Base-by-base conservation (phyloP, 345 rosid species). In the Tarenaya hassleriana region DNA sequence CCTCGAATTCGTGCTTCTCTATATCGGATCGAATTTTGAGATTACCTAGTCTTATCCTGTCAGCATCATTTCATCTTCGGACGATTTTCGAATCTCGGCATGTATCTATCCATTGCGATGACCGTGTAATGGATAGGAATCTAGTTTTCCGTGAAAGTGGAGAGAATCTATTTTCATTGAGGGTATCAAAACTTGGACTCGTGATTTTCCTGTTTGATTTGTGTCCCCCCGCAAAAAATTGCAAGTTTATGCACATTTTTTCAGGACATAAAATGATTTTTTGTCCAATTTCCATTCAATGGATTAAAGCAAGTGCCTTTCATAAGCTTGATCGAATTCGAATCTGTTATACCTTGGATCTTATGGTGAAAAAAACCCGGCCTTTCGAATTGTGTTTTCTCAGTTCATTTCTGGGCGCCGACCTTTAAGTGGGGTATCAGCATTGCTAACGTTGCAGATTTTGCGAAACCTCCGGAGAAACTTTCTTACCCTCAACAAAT, bases 341-440 rank as follows among this genome's bases (percentile, higher is more conserved):
- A n/a, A n/a, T n/a, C 0, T 34, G 45, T 10, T 4, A 3, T 40
- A 32, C 24, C 37, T n/a, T 20, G 18, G 41, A 11, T 15, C n/a
- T 11, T 39, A 12, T 11, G 7, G 42, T 39, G 42, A 39, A 12
- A n/a, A n/a, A n/a, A n/a, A n/a, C n/a, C 16, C 6, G 7, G 1
- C 2, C 3, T 35, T 6, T 45, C 17, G 9, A 24, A 17, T 55
- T 47, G 40, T 34, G 17, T 39, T 8, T 1, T 47, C 8, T 9
- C 63, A 61, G 82, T 63, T 5, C 62, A 85, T 66, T 89, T 89
- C 58, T 89, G 95, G 94, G 97, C 94, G 4, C 97, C 97, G 2
- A 83, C 95, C 2, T 89, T 89, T 47, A 89, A 89, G 62, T 85
- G 97, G 97, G 95, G 95, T 29, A 85, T 89, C 67, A 85, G 87